Conservation (phyloP, 23 red algal species). For the Gracilaria domingensis region DNA sequence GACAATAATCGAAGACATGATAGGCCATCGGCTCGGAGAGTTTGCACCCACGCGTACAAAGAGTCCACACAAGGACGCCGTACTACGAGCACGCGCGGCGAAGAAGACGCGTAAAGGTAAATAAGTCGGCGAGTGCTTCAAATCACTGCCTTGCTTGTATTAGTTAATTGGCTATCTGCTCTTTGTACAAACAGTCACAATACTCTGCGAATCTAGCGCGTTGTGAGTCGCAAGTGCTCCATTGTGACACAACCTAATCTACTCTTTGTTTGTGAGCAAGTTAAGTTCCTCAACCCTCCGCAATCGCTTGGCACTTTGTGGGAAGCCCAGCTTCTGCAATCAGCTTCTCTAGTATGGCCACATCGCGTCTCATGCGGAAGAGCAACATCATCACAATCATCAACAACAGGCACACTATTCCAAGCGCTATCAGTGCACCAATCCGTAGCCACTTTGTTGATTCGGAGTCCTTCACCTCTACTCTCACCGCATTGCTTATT, state of each 20-base stretch:
- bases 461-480: constrained; percentile 50
- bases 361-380: constrained; percentile 39
- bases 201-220: neutral
- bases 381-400: constrained; percentile 51
- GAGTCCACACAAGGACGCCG: constrained; percentile 71
- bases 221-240: neutral
- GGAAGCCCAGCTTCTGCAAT: constrained; percentile 20
- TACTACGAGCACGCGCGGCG: constrained; percentile 40
- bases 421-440: constrained; percentile 30
- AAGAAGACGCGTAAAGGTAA: constrained; percentile 30
- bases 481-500: neutral
- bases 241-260: neutral
- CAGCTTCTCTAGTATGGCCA: constrained; percentile 36
- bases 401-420: constrained; percentile 34
- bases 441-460: constrained; percentile 55
- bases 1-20: constrained; percentile 78
- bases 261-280: constrained; percentile 13
- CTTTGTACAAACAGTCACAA: constrained; percentile 32
- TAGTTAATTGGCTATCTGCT: constrained; percentile 48
- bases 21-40: constrained; percentile 83
- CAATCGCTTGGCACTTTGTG: neutral
- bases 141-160: neutral
- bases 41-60: constrained; percentile 73
- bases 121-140: constrained; percentile 1
- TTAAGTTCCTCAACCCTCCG: neutral